Percentiles rank a stretch among this genome's conserved stretches.
Conservation (phyloP, 2,329 filamentous ascomycete genomes). For the Fusarium sp. region DNA sequence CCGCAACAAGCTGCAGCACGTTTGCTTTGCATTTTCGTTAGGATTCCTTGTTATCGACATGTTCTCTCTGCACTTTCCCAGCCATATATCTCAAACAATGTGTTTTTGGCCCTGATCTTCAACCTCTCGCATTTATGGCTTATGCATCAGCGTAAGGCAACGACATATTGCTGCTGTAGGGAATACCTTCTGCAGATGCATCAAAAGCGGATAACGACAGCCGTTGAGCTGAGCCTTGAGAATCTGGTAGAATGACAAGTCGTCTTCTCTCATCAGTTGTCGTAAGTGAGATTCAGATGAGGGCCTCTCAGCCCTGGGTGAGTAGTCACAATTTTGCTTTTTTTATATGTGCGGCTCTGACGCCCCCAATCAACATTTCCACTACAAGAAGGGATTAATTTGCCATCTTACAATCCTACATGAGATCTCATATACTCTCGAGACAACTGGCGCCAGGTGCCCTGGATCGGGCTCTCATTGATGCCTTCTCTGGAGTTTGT, state of each 20-base stretch:
- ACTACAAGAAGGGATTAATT: background rate
- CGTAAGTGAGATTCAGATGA: background rate
- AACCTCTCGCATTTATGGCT: background rate
- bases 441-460: background rate
- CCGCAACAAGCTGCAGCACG: background rate
- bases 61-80: background rate
- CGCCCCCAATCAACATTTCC: background rate
- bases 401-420: background rate
- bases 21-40: background rate
- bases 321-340: conserved; percentile 5
- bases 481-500: background rate
- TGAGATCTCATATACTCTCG: background rate
- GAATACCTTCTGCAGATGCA: background rate
- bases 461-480: background rate
- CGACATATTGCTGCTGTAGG: background rate
- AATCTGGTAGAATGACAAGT: background rate
- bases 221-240: background rate
- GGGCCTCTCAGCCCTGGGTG: background rate
- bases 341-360: background rate
- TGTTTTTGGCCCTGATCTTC: background rate
- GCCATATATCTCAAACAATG: background rate
- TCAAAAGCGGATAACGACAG: background rate
- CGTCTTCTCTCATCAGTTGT: conserved; percentile 4
- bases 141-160: background rate
- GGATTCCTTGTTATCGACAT: background rate